phyloP scores from a whole-genome alignment of 129 eudicot genomes.

The Scalesia atractyloides region DNA sequence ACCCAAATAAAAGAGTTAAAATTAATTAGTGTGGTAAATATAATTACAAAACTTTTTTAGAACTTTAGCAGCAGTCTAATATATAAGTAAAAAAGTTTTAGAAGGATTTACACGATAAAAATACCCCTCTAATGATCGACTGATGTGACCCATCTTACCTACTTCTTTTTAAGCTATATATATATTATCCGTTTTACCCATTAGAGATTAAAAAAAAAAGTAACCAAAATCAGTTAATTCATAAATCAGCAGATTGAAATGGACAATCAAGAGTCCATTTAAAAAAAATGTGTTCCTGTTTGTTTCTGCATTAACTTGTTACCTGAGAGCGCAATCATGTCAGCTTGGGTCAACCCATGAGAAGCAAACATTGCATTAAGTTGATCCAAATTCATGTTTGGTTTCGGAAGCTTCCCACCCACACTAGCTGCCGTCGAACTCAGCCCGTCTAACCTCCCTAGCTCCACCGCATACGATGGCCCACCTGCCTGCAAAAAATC shows the following conservation, averaged over 20 bases:
- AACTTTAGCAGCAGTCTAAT: not conserved
- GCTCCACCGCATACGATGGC: constrained; percentile 69
- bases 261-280: not conserved
- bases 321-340: constrained; percentile 98
- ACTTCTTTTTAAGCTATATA: no score
- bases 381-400: constrained; percentile 59
- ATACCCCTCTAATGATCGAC: not conserved
- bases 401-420: constrained; percentile 69
- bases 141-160: not conserved
- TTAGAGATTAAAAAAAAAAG: not conserved
- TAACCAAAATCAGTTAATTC: not conserved
- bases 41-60: not conserved
- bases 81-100: not conserved
- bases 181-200: not conserved
- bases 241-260: not conserved
- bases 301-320: constrained; percentile 18
- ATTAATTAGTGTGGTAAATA: not conserved
- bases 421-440: constrained; percentile 64
- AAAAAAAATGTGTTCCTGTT: not conserved
- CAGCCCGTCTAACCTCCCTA: constrained; percentile 82
- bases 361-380: constrained; percentile 70
- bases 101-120: not conserved
- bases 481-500: constrained; percentile 66
- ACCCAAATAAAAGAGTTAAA: not conserved
- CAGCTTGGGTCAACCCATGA: constrained; percentile 59